Percentiles rank a stretch among this genome's conserved stretches.
Evolutionary conservation across 352 stramenopile species (phyloP).

Genomic region (Phytophthora agathidicida): DNA sequence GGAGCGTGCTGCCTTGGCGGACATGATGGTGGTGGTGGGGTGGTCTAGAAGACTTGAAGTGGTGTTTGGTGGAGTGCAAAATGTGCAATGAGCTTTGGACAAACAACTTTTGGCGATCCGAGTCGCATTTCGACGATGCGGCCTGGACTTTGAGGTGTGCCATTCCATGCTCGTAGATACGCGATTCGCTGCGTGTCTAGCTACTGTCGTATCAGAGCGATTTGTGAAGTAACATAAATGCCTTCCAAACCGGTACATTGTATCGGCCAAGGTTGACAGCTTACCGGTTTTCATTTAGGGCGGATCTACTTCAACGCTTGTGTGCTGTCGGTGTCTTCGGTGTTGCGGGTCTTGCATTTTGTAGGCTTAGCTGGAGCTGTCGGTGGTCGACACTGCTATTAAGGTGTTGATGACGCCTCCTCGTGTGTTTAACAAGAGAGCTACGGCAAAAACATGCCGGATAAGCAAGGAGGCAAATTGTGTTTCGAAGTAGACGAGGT

Average conservation of each 20-base stretch:
- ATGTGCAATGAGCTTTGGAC: slow-evolving; percentile 12
- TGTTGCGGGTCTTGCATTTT: too few species aligned
- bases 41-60: too few species aligned
- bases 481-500: too few species aligned
- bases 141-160: background rate
- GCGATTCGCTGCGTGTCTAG: slow-evolving; percentile 7
- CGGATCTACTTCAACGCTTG: background rate
- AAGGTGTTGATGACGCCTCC: too few species aligned
- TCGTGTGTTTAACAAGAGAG: too few species aligned
- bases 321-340: too few species aligned
- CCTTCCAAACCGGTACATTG: too few species aligned
- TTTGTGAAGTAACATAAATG: slow-evolving; percentile 13
- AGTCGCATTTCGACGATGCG: background rate
- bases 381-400: too few species aligned
- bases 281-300: background rate
- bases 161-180: slow-evolving; percentile 3
- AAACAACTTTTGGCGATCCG: background rate
- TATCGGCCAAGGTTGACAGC: background rate
- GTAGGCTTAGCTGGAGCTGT: too few species aligned
- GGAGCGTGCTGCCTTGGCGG: slow-evolving; percentile 35
- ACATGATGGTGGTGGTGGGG: slow-evolving; percentile 19
- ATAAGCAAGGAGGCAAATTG: too few species aligned
- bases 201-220: too few species aligned
- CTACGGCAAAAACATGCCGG: too few species aligned
- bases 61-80: slow-evolving; percentile 12